Conservation (phyloP, 1,139 yeast species). For the Debaryomyces robertsiae region DNA sequence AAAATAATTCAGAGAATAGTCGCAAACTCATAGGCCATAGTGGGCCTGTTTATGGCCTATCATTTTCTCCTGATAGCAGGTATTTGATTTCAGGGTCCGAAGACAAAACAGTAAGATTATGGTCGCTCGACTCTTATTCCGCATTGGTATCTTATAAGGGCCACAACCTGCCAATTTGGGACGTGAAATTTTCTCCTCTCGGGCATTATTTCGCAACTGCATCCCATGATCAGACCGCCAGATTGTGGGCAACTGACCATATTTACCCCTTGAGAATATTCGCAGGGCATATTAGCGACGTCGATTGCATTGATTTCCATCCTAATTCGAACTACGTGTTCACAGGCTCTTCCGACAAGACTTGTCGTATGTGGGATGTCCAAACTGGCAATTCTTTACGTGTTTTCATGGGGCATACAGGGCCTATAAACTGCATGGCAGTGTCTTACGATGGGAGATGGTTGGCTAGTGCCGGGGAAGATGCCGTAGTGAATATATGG, state of each 20-base stretch:
- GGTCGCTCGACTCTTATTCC: constrained; percentile 92
- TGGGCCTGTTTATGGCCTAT: constrained; percentile 89
- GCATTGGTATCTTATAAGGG: constrained; percentile 94
- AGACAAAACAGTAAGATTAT: constrained; percentile 86
- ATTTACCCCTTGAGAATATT: constrained; percentile 93
- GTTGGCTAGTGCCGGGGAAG: constrained; percentile 96
- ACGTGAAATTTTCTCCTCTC: constrained; percentile 88
- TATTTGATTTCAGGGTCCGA: constrained; percentile 84
- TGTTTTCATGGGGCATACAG: constrained; percentile 92
- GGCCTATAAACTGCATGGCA: constrained; percentile 80
- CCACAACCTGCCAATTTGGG: constrained; percentile 97
- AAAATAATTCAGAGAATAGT: constrained; percentile 47
- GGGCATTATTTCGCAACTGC: constrained; percentile 98
- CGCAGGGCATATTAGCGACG: constrained; percentile 97
- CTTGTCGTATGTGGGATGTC: constrained; percentile 98
- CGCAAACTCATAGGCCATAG: constrained; percentile 87
- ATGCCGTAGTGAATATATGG: constrained; percentile 87
- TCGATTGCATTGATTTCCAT: constrained; percentile 92
- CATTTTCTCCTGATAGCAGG: constrained; percentile 88
- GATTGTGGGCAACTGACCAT: constrained; percentile 98
- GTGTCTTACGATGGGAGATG: constrained; percentile 97
- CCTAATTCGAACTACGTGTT: constrained; percentile 93
- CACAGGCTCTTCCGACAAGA: constrained; percentile 94
- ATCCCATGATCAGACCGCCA: constrained; percentile 95
- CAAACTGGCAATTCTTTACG: constrained; percentile 87